These are phyloP conservation scores for Davidsoniella eucalypti DNA, from an alignment of 2,329 filamentous ascomycete species.

Conservation along the genomic window DNA sequence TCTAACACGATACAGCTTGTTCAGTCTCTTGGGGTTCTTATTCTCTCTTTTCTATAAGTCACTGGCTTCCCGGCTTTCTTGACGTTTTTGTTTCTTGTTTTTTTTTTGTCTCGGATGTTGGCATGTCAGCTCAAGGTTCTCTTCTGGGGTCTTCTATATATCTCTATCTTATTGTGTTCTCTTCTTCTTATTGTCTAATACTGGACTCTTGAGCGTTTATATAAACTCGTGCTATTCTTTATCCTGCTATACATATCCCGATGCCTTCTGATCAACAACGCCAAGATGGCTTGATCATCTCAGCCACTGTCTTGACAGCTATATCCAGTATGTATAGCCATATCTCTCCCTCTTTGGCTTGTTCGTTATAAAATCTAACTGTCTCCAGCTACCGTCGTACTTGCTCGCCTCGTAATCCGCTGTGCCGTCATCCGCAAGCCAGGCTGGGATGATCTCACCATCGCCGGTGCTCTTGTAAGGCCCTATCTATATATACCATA, in stretches of 20 bases:
- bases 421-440: conserved; percentile 14
- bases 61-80: background rate
- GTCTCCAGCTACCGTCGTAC: conserved; percentile 12
- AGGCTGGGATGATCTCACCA: conserved; percentile 15
- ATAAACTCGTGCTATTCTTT: background rate
- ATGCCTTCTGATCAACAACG: conserved; percentile 15
- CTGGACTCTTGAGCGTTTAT: background rate
- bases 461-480: conserved; percentile 14
- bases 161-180: background rate
- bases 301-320: conserved; percentile 13
- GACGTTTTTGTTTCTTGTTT: background rate
- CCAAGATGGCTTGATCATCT: conserved; percentile 15
- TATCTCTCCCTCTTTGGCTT: background rate
- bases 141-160: background rate
- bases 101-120: background rate
- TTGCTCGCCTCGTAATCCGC: conserved; percentile 13
- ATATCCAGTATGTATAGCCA: conserved; percentile 12
- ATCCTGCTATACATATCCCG: background rate
- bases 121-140: background rate
- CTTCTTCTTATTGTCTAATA: background rate
- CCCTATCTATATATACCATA: background rate
- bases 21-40: background rate
- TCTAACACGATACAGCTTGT: too few relatives aligned
- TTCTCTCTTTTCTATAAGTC: background rate
- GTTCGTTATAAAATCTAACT: background rate